These are phyloP conservation scores for Pseudisothecium myosuroides DNA, from an alignment of 225 moss, liverwort and hornwort genomes.

Conservation along the genomic window DNA sequence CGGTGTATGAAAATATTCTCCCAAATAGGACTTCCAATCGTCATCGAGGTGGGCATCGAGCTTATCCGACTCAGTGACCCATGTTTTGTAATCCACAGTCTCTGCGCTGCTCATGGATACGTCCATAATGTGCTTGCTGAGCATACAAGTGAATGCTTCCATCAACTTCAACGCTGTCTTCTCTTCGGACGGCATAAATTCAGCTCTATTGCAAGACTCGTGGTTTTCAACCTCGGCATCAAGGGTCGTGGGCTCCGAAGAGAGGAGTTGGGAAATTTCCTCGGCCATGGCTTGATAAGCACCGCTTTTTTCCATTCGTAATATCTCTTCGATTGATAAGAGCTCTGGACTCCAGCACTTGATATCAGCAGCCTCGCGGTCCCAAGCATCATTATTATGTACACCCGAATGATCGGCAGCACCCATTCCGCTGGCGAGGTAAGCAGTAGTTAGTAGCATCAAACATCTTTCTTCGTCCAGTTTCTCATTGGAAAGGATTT, in stretches of 20 bases:
- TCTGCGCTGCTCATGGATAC: conserved; percentile 2
- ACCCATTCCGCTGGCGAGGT: neutral
- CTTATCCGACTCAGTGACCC: conserved; percentile 18
- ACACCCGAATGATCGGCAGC: neutral
- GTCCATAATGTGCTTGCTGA: conserved; percentile 37
- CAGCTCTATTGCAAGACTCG: neutral
- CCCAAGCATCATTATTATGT: neutral
- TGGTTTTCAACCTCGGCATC: neutral
- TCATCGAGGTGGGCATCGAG: conserved; percentile 7
- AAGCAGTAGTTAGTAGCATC: neutral
- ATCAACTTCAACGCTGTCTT: conserved; percentile 2
- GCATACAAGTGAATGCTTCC: conserved; percentile 28
- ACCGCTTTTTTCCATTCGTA: neutral
- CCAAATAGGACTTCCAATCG: conserved; percentile 13
- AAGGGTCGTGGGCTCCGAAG: neutral
- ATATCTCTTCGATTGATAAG: neutral
- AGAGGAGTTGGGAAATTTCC: conserved; percentile 5
- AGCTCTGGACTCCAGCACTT: neutral
- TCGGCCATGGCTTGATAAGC: conserved; percentile 1
- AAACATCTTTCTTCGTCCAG: neutral
- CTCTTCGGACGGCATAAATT: conserved; percentile 14
- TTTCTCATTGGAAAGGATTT: neutral
- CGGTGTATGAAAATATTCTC: neutral
- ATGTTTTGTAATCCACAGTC: conserved; percentile 9
- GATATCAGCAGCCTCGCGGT: neutral